These are phyloP conservation scores for Miamiensis avidus DNA, from an alignment of 169 alveolate species.

Conservation along the genomic window DNA sequence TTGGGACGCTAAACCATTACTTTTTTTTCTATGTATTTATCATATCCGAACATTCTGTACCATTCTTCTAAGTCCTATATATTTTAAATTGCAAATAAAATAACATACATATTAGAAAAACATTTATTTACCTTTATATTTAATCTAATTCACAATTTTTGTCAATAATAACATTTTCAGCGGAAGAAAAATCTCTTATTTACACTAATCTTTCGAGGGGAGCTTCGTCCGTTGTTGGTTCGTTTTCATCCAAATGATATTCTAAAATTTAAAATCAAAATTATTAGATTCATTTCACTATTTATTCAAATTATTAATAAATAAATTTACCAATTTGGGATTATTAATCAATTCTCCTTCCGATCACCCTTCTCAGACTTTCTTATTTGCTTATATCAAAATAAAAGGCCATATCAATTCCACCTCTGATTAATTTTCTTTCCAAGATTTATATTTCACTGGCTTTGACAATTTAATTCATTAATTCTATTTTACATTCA, in stretches of 20 bases:
- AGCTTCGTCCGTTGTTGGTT: conserved; percentile 73
- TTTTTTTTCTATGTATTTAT: conserved; percentile 52
- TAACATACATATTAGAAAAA: background rate
- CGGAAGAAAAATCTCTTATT: conserved; percentile 58
- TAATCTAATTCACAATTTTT: conserved; percentile 67
- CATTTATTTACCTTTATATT: conserved; percentile 49
- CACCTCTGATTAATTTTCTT: conserved; percentile 57
- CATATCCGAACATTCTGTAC: conserved; percentile 50
- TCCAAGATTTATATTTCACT: conserved; percentile 56
- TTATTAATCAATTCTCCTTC: conserved; percentile 67
- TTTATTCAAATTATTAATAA: no score
- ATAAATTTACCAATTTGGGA: background rate
- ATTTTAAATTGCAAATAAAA: conserved; percentile 33
- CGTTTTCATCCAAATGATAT: conserved; percentile 79
- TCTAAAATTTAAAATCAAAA: conserved; percentile 42
- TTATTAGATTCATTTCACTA: no score
- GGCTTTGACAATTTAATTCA: conserved; percentile 64
- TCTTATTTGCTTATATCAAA: conserved; percentile 64
- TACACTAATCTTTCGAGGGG: conserved; percentile 75
- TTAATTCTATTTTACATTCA: conserved; percentile 44
- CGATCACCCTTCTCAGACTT: conserved; percentile 78
- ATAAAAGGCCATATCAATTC: conserved; percentile 79
- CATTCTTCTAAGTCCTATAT: conserved; percentile 25
- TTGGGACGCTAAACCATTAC: conserved; percentile 43
- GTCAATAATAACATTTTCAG: conserved; percentile 64